Base-by-base conservation (phyloP, 495 filamentous ascomycete species). In the Aspergillus avenaceus region DNA sequence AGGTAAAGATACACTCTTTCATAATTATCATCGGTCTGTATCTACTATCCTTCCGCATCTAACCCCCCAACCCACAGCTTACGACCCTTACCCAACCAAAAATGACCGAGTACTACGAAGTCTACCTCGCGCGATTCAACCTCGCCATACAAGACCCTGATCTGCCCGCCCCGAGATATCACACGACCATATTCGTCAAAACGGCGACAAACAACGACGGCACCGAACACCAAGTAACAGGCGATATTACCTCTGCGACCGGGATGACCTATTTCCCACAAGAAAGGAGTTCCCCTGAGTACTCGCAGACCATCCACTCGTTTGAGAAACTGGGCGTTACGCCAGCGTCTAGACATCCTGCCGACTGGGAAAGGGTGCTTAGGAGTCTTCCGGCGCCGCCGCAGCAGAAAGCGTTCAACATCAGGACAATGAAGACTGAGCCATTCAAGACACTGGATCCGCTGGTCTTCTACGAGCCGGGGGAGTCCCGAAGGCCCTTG, bases 121-220 rank as follows among this genome's bases (percentile, higher is more conserved):
- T 66, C 47, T 65, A 58, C 52, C 52, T 56, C 36, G 49, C 55
- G 7, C 24, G 50, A 32, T 61, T 58, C 34, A 46, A 32, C 14
- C 55, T 66, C 24, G 29, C 51, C 0, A 41, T 64, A 12, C 50
- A 64, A 42, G 51, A 67, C 55, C 65, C 66, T 13, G 60, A 63
- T 28, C 40, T 58, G 23, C 12, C 45, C 4, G 44, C 41, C 3
- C 28, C 50, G 4, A 25, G 64, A 41, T 66, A 54, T 47, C 64
- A 69, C 49, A 58, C 55, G 14, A 51, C 56, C 13, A 38, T 69
- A 32, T 69, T 69, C 46, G 56, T 69, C 40, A 28, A 60, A 28
- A 62, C 65, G 23, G 45, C 50, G 14, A 21, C 27, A 0, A 44
- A 62, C 41, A 49, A 49, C 22, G 49, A 46, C 37, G 66, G 66